phyloP scores from a whole-genome alignment of 129 eudicot genomes.

The Glebionis coronaria region DNA sequence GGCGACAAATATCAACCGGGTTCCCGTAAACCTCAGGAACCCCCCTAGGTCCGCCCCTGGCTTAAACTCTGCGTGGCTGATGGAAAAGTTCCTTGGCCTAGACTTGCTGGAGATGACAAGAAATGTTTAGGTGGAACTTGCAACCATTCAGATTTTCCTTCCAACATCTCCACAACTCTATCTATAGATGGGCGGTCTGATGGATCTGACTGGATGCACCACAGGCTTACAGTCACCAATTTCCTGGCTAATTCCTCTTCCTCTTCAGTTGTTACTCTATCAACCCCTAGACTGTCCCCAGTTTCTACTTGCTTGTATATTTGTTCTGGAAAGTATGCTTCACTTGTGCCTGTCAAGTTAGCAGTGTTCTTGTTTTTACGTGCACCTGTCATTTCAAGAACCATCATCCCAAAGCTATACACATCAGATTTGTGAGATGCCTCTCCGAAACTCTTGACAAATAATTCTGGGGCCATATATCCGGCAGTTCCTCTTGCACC shows the following conservation, averaged over 20 bases:
- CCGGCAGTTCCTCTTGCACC: constrained; percentile 40
- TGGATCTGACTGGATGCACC: constrained; percentile 57
- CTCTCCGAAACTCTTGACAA: constrained; percentile 27
- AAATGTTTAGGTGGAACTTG: constrained; percentile 5
- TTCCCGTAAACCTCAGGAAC: no score
- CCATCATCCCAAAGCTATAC: constrained; percentile 49
- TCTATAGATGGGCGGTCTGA: neutral
- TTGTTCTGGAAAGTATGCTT: constrained; percentile 47
- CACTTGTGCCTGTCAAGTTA: constrained; percentile 14
- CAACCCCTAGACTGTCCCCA: neutral
- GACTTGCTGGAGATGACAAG: no score
- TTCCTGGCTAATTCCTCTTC: constrained; percentile 38
- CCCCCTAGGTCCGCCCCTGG: no score
- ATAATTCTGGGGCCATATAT: constrained; percentile 39
- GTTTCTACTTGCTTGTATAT: constrained; percentile 39
- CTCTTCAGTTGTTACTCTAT: constrained; percentile 13
- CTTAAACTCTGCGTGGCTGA: no score
- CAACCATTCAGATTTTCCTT: constrained; percentile 1
- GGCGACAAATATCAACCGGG: no score
- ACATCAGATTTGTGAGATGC: constrained; percentile 59
- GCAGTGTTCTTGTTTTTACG: neutral
- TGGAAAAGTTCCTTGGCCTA: no score
- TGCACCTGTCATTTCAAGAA: constrained; percentile 37
- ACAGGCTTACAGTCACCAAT: constrained; percentile 53
- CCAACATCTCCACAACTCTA: constrained; percentile 12